These are phyloP conservation scores for Fraxinus xanthoxyloides DNA, from an alignment of 305 asterid genomes.

Conservation along the genomic window DNA sequence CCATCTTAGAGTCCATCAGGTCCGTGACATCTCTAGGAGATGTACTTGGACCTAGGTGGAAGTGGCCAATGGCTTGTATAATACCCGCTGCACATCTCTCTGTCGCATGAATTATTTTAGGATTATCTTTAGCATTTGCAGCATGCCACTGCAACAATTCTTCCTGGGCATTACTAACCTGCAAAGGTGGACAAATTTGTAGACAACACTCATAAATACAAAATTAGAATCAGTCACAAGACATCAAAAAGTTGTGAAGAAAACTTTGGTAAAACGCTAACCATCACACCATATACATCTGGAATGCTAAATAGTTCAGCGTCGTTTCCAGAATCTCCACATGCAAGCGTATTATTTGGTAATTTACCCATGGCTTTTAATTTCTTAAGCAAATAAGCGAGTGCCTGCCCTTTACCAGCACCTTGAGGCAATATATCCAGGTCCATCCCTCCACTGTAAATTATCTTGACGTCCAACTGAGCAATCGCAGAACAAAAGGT, in stretches of 20 bases:
- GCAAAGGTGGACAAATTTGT: conserved; percentile 13
- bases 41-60: conserved; percentile 78
- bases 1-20: conserved; percentile 58
- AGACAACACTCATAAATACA: conserved; percentile 16
- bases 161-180: conserved; percentile 98
- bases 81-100: conserved; percentile 98
- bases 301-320: conserved; percentile 89
- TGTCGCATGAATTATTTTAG: conserved; percentile 76
- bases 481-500: conserved; percentile 26
- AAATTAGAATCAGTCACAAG: conserved; percentile 10
- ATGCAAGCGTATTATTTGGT: conserved; percentile 84
- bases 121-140: conserved; percentile 78
- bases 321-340: conserved; percentile 99
- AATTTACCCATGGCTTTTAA: conserved; percentile 58
- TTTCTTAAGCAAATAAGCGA: conserved; percentile 84
- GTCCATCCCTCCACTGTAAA: conserved; percentile 97
- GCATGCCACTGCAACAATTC: conserved; percentile 94
- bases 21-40: conserved; percentile 76
- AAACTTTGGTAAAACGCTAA: conserved; percentile 34
- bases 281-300: conserved; percentile 96
- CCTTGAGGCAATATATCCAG: conserved; percentile 93
- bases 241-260: conserved; percentile 11
- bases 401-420: conserved; percentile 99
- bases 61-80: conserved; percentile 91
- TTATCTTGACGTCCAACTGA: conserved; percentile 92